Evolutionary conservation across 257 asterid species (phyloP).

Genomic region (Prunella vulgaris): DNA sequence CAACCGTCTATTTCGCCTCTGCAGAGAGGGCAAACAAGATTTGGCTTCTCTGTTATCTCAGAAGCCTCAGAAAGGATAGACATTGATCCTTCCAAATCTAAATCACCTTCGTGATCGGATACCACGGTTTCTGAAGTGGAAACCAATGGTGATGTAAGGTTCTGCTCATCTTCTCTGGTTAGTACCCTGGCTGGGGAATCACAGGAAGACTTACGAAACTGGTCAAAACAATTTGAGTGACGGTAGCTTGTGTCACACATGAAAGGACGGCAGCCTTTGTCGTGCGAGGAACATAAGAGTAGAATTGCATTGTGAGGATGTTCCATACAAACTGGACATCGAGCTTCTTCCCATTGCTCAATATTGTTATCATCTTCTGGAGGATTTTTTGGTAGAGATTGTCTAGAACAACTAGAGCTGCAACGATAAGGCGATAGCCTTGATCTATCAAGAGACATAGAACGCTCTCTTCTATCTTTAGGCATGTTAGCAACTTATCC

Average conservation of each 20-base stretch:
- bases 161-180: slow-evolving; percentile 31
- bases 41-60: slow-evolving; percentile 37
- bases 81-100: neutral
- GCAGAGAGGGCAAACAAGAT: slow-evolving; percentile 72
- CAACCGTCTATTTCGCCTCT: slow-evolving; percentile 69
- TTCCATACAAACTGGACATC: slow-evolving; percentile 95
- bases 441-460: slow-evolving; percentile 63
- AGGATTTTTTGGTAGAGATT: slow-evolving; percentile 36
- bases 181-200: slow-evolving; percentile 31
- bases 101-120: slow-evolving; percentile 26
- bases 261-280: slow-evolving; percentile 82
- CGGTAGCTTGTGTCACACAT: slow-evolving; percentile 98
- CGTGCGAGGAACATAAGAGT: slow-evolving; percentile 82
- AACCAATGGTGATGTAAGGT: slow-evolving; percentile 19
- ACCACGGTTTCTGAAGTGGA: slow-evolving; percentile 31
- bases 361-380: slow-evolving; percentile 53
- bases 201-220: slow-evolving; percentile 56
- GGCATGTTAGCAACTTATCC: slow-evolving; percentile 44
- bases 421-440: slow-evolving; percentile 55
- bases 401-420: slow-evolving; percentile 48
- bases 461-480: slow-evolving; percentile 67
- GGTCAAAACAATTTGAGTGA: slow-evolving; percentile 89
- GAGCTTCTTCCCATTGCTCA: slow-evolving; percentile 80
- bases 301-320: slow-evolving; percentile 90
- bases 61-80: slow-evolving; percentile 26